phyloP scores from a whole-genome alignment of 176 grass and related monocot species.

The Dendrocalamus sinicus region DNA sequence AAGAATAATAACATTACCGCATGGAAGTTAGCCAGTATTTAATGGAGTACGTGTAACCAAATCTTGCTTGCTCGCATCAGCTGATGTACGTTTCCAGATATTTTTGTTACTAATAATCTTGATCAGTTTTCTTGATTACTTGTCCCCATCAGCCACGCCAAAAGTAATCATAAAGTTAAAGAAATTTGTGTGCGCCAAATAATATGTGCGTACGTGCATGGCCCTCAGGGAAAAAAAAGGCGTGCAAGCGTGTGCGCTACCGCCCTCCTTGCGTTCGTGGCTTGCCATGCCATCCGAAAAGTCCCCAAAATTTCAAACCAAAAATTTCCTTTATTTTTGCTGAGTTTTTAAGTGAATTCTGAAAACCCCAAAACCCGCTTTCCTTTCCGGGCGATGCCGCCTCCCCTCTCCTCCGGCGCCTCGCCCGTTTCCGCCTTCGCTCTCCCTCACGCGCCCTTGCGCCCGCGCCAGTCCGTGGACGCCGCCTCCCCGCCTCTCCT shows the following conservation, averaged over 20 bases:
- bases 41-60: neutral
- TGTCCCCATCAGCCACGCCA: constrained; percentile 33
- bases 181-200: neutral
- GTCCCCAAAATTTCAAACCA: too few relatives aligned
- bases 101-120: neutral
- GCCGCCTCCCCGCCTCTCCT: too few relatives aligned
- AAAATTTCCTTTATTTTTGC: accelerated
- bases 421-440: too few relatives aligned
- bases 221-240: constrained; percentile 4
- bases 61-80: neutral
- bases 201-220: constrained; percentile 26
- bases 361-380: too few relatives aligned
- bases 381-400: too few relatives aligned
- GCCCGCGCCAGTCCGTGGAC: too few relatives aligned
- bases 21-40: neutral
- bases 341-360: too few relatives aligned
- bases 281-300: too few relatives aligned
- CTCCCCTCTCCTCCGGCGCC: too few relatives aligned
- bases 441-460: too few relatives aligned
- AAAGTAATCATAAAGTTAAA: constrained; percentile 21
- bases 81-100: neutral
- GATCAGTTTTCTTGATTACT: constrained; percentile 7
- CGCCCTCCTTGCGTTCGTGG: too few relatives aligned
- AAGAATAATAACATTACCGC: neutral
- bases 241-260: constrained; percentile 35